phyloP scores from a whole-genome alignment of 176 grass and related monocot genomes.

The Sorghum bicolor region Sorghum_bicolor_NCBIv3 NC_012874.2:11359501-11360000 shows the following conservation, averaged over 20 bases:
- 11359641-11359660: slow-evolving; percentile 23
- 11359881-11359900: slow-evolving; percentile 20
- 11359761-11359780: neutral
- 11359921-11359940: slow-evolving; percentile 17
- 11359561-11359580: no score
- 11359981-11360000: slow-evolving; percentile 31
- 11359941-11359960: slow-evolving; percentile 6
- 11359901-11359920: neutral
- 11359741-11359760: neutral
- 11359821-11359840: neutral
- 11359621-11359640: no score
- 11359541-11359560: no score
- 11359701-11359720: neutral
- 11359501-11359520: no score
- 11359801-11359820: neutral
- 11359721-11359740: neutral
- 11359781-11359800: neutral
- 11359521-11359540: no score
- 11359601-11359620: no score
- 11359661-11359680: slow-evolving; percentile 5
- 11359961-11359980: slow-evolving; percentile 27
- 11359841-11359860: neutral
- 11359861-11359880: neutral
- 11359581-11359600: no score
- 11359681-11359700: no score